Percentiles rank a stretch among this genome's conserved stretches.
These are phyloP conservation scores for Dendrostoma leiphaemia DNA, from an alignment of 2,329 filamentous ascomycete genomes.

Conservation along the genomic window DNA sequence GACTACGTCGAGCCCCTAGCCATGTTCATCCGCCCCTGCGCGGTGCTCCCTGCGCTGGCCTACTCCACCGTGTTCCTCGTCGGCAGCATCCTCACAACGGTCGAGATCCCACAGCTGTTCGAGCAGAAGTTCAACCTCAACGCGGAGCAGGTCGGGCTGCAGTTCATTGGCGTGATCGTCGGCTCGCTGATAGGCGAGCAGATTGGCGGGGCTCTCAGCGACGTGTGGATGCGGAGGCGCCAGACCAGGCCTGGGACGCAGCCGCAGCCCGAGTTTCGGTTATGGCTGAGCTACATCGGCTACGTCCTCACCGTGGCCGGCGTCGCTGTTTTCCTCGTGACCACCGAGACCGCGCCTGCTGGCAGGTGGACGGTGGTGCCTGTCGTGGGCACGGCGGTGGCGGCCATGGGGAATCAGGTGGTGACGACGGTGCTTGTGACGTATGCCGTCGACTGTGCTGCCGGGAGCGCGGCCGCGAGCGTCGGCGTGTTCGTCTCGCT, in stretches of 20 bases:
- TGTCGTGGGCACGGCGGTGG: slow-evolving; percentile 47
- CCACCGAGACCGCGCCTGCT: slow-evolving; percentile 38
- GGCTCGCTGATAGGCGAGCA: slow-evolving; percentile 55
- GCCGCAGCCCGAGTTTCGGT: slow-evolving; percentile 45
- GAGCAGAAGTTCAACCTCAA: slow-evolving; percentile 52
- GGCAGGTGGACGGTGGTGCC: slow-evolving; percentile 53
- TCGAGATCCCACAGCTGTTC: slow-evolving; percentile 58
- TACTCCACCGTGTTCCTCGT: slow-evolving; percentile 57
- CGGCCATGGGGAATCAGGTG: slow-evolving; percentile 54
- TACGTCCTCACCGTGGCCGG: slow-evolving; percentile 47
- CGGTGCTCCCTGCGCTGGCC: slow-evolving; percentile 46
- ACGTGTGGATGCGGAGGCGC: slow-evolving; percentile 45
- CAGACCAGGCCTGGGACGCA: slow-evolving; percentile 22
- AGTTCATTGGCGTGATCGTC: slow-evolving; percentile 54
- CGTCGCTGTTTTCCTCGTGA: slow-evolving; percentile 49
- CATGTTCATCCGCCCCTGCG: slow-evolving; percentile 40
- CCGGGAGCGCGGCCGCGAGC: slow-evolving; percentile 43
- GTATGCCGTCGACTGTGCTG: slow-evolving; percentile 55
- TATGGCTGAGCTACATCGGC: slow-evolving; percentile 55
- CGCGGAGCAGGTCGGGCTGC: slow-evolving; percentile 53
- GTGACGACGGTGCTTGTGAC: slow-evolving; percentile 57
- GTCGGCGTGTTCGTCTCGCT: slow-evolving; percentile 56
- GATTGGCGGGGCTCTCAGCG: slow-evolving; percentile 48
- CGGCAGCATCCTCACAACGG: slow-evolving; percentile 47
- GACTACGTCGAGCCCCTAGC: slow-evolving; percentile 48